Evolutionary conservation across 2,329 filamentous ascomycete genomes (phyloP).

Genomic region (Fusarium nisikadoi): DNA sequence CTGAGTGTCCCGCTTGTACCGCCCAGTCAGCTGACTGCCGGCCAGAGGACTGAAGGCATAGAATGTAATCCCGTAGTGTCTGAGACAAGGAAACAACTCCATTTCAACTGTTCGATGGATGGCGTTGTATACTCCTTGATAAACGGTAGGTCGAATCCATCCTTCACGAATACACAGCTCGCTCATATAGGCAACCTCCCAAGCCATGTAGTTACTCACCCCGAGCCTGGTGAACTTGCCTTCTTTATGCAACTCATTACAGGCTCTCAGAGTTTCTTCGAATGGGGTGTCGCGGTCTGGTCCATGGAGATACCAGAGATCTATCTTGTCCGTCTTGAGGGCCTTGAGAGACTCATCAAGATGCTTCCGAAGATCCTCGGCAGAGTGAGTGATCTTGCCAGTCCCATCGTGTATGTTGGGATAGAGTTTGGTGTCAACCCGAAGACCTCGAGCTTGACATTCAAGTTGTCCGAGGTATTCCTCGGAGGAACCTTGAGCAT

Average conservation of each 20-base stretch:
- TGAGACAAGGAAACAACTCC: slow-evolving; percentile 73
- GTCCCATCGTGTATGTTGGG: slow-evolving; percentile 1
- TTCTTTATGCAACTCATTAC: slow-evolving; percentile 74
- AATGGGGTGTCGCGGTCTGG: slow-evolving; percentile 70
- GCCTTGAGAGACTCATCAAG: slow-evolving; percentile 11
- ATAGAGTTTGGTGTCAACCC: slow-evolving; percentile 1
- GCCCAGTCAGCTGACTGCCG: slow-evolving; percentile 75
- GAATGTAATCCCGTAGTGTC: slow-evolving; percentile 74
- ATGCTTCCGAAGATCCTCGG: background rate
- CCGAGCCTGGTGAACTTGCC: slow-evolving; percentile 81
- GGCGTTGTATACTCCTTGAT: slow-evolving; percentile 75
- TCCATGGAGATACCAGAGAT: slow-evolving; percentile 56
- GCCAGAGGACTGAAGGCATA: slow-evolving; percentile 79
- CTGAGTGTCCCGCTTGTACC: slow-evolving; percentile 51
- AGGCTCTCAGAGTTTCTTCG: slow-evolving; percentile 73
- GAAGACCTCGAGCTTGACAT: background rate
- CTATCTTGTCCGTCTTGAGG: slow-evolving; percentile 29
- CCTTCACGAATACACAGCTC: slow-evolving; percentile 73
- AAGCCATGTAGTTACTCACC: slow-evolving; percentile 78
- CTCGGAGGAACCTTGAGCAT: background rate
- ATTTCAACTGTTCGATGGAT: slow-evolving; percentile 66
- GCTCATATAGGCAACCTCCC: slow-evolving; percentile 80
- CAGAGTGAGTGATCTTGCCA: background rate
- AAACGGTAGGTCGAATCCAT: slow-evolving; percentile 77
- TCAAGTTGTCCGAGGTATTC: slow-evolving; percentile 4